Percentiles rank a stretch among this genome's conserved stretches.
Conservation (phyloP, 768 basidiomycete genomes). For the Tricholoma sp. region DNA sequence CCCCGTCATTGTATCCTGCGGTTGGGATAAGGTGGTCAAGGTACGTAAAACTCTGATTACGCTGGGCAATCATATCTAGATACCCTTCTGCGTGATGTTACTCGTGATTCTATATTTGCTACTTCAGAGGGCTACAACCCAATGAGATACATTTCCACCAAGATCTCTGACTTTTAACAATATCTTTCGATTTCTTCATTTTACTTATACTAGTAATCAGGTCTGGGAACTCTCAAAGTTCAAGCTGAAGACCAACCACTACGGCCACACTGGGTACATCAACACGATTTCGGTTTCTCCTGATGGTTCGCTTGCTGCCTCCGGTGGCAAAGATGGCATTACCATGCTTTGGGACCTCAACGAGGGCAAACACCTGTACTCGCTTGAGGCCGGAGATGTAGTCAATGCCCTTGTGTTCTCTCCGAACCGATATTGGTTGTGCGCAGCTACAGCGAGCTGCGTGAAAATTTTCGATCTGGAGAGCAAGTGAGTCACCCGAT, state of each 20-base stretch:
- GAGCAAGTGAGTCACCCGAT: slow-evolving; percentile 74
- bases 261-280: slow-evolving; percentile 98
- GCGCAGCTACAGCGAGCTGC: slow-evolving; percentile 94
- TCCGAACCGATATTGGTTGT: slow-evolving; percentile 99
- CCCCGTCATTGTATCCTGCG: slow-evolving; percentile 97
- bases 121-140: slow-evolving; percentile 72
- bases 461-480: slow-evolving; percentile 99
- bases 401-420: slow-evolving; percentile 99
- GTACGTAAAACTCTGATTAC: slow-evolving; percentile 40
- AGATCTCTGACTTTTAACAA: slow-evolving; percentile 58
- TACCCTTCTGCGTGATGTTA: slow-evolving; percentile 27
- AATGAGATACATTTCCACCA: slow-evolving; percentile 78
- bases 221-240: slow-evolving; percentile 99
- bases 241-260: slow-evolving; percentile 99
- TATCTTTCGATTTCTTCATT: slow-evolving; percentile 19
- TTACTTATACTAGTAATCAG: slow-evolving; percentile 37
- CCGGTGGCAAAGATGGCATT: slow-evolving; percentile 99
- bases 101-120: slow-evolving; percentile 63
- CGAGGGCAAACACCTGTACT: slow-evolving; percentile 99
- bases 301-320: slow-evolving; percentile 97
- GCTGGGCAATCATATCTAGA: background rate
- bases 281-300: slow-evolving; percentile 98
- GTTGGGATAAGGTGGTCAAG: slow-evolving; percentile 99
- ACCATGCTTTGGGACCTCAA: slow-evolving; percentile 99
- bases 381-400: slow-evolving; percentile 95